phyloP scores from a whole-genome alignment of 2,329 filamentous ascomycete genomes.

The Aspergillus pseudotamarii region DNA sequence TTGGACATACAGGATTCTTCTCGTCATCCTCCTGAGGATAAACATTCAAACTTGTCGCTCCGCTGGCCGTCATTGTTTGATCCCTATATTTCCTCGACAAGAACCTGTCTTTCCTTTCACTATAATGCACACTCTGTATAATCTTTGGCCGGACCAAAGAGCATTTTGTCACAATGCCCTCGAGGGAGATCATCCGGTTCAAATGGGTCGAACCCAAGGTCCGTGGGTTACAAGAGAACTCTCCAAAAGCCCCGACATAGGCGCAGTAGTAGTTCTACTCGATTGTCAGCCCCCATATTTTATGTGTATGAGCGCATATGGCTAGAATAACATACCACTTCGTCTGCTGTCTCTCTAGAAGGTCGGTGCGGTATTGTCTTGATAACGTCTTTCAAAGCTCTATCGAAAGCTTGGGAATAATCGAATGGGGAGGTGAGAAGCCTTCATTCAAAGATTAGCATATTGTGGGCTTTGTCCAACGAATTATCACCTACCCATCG shows the following conservation, averaged over 20 bases:
- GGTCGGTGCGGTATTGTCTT: constrained; percentile 75
- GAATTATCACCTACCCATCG: constrained; percentile 52
- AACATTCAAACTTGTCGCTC: constrained; percentile 83
- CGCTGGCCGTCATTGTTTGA: constrained; percentile 92
- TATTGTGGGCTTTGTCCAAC: neutral
- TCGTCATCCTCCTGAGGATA: constrained; percentile 94
- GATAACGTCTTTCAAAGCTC: constrained; percentile 85
- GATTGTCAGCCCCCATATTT: constrained; percentile 12
- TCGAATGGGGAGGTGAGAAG: constrained; percentile 87
- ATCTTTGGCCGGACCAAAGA: constrained; percentile 95
- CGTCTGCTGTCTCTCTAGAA: constrained; percentile 73
- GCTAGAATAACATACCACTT: constrained; percentile 57
- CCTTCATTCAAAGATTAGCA: constrained; percentile 30
- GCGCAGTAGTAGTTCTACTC: constrained; percentile 81
- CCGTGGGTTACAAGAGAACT: constrained; percentile 91
- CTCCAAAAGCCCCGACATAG: constrained; percentile 94
- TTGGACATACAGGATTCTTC: constrained; percentile 69
- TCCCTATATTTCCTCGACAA: constrained; percentile 89
- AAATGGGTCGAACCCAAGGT: constrained; percentile 86
- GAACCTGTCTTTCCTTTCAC: constrained; percentile 82
- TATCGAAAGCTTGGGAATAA: constrained; percentile 83
- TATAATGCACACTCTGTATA: constrained; percentile 98
- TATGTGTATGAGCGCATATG: neutral
- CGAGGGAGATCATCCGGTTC: constrained; percentile 95
- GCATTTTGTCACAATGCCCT: constrained; percentile 96